Conservation (phyloP, 352 stramenopile species). For the Globisporangium splendens region DNA sequence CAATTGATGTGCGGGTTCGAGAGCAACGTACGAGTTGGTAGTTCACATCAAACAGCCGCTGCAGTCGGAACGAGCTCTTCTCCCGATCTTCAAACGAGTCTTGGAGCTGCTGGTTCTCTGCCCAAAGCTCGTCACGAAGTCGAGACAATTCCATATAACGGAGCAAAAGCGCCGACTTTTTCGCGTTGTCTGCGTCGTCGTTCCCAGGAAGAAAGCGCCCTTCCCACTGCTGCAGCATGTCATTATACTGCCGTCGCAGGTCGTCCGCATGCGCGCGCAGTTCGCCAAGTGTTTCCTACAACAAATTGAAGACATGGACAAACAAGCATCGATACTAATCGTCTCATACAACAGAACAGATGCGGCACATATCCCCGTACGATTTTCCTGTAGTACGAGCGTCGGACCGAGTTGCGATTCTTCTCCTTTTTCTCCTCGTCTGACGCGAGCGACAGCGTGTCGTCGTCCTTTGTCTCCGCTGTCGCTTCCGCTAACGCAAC, state of each 20-base stretch:
- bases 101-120: slow-evolving; percentile 51
- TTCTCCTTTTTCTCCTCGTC: slow-evolving; percentile 52
- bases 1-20: not conserved
- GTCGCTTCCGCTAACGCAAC: no score
- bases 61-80: slow-evolving; percentile 48
- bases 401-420: slow-evolving; percentile 52
- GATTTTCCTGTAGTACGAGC: slow-evolving; percentile 53
- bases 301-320: not conserved
- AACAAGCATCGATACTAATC: not conserved
- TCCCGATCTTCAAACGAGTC: slow-evolving; percentile 50
- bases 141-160: slow-evolving; percentile 43
- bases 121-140: slow-evolving; percentile 44
- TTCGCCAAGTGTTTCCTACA: slow-evolving; percentile 43
- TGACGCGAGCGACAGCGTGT: not conserved
- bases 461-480: no score
- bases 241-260: slow-evolving; percentile 44
- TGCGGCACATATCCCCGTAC: slow-evolving; percentile 16
- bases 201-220: slow-evolving; percentile 20
- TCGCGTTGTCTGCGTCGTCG: slow-evolving; percentile 19
- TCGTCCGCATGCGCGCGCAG: slow-evolving; percentile 40
- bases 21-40: slow-evolving; percentile 35
- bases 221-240: slow-evolving; percentile 39
- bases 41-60: slow-evolving; percentile 55
- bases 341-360: not conserved
- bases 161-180: slow-evolving; percentile 34